Evolutionary conservation across 192 early-diverging fungal species (phyloP), one percentile per base, ranked within the genome.

Genomic region (Backusella luteola): DNA sequence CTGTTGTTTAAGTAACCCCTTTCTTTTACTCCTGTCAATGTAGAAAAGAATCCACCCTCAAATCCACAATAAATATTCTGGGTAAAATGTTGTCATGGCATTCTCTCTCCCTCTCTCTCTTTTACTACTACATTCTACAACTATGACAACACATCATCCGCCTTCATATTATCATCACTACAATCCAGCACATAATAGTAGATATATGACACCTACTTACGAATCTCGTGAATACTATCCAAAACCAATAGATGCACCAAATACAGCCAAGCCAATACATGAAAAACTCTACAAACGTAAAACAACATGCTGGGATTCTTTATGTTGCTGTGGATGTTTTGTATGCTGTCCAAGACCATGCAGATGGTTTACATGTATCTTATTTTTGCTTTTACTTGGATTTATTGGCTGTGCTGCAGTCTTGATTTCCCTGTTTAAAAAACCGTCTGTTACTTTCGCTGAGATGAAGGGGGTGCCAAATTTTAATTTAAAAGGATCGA

Each of bases 351-450:
- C 80, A 23, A 73, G 73, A 14, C 85, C 84, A 66, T 81, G 76
- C 12, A 76, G 86, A 44, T 77, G 81, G 52, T 59, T 77, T 32
- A 81, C 82, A 38, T 87, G 86, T 68, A 53, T 80, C 17, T 75
- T 84, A 19, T 66, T 87, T 15, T 36, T 87, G 9, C 38, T 87
- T 23, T 66, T 87, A 11, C 4, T 85, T 39, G 68, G 66, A 11
- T 80, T 87, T 39, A 81, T 80, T 66, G 83, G 76, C 6, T 46
- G 80, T 41, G 80, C 74, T 2, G 80, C 81, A 36, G 86, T 85
- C 14, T n/a, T 87, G 56, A 66, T 79, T 17, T 80, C 79, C 6
- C 73, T 85, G 0, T 87, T 87, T 77, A 85, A 87, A 67, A 44
- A 80, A 73, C 86, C 86, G 23, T 34, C 41, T 17, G 68, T 81